Percentiles rank a stretch among this genome's conserved stretches.
phyloP scores from a whole-genome alignment of 352 stramenopile species.

The Phytophthora kernoviae region DNA sequence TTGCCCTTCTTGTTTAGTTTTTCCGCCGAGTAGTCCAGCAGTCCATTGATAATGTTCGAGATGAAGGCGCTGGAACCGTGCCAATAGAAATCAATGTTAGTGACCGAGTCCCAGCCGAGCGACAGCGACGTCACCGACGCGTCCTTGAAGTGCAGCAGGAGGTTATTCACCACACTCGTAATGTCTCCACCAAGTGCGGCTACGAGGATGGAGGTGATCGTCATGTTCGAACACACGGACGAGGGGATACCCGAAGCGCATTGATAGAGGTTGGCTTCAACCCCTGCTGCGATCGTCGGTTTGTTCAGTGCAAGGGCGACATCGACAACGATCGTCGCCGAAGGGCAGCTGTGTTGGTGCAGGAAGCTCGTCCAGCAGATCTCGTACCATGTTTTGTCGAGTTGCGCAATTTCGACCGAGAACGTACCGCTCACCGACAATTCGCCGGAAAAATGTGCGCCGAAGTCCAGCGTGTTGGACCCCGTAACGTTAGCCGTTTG shows the following conservation, averaged over 20 bases:
- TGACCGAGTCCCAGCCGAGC: constrained; percentile 51
- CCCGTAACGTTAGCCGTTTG: constrained; percentile 48
- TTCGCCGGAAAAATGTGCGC: constrained; percentile 41
- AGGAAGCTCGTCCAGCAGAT: constrained; percentile 60
- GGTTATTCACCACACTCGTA: constrained; percentile 35
- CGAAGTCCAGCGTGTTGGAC: constrained; percentile 39
- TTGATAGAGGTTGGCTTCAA: constrained; percentile 39
- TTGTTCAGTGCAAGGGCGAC: constrained; percentile 43
- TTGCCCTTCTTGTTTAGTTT: constrained; percentile 71
- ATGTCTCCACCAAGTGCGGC: constrained; percentile 40
- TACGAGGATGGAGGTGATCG: constrained; percentile 47
- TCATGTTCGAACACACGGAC: constrained; percentile 52
- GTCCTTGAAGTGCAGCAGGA: constrained; percentile 40
- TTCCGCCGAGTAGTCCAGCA: constrained; percentile 51
- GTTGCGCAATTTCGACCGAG: constrained; percentile 50
- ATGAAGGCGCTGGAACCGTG: constrained; percentile 44
- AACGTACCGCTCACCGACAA: constrained; percentile 43
- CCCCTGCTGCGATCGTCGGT: constrained; percentile 27
- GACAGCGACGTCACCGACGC: constrained; percentile 36
- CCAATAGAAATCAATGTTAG: constrained; percentile 55
- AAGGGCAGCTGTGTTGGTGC: constrained; percentile 41
- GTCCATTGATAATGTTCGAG: constrained; percentile 49
- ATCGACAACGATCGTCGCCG: constrained; percentile 38
- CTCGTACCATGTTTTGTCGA: constrained; percentile 65
- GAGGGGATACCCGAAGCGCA: constrained; percentile 31